Percentiles rank a stretch among this genome's conserved stretches.
Conservation (phyloP, 805 yeast genomes). For the Kregervanrija fluxuum region DNA sequence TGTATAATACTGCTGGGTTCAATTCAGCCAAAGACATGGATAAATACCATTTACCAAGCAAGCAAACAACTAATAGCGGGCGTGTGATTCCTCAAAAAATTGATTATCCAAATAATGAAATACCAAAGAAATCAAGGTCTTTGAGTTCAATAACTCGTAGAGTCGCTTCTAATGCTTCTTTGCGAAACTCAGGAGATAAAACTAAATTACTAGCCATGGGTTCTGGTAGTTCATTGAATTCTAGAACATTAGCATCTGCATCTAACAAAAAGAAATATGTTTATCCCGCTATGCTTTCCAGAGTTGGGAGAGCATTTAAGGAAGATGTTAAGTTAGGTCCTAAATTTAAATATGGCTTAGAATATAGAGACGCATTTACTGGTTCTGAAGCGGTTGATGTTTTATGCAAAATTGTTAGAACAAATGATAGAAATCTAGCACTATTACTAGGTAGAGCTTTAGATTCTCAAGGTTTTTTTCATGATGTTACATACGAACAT, state of each 20-base stretch:
- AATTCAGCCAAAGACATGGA: slow-evolving; percentile 18
- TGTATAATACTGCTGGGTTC: slow-evolving; percentile 5
- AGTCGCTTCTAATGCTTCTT: slow-evolving; percentile 28
- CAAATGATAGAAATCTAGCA: slow-evolving; percentile 88
- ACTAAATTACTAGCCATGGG: slow-evolving; percentile 14
- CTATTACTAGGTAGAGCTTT: slow-evolving; percentile 81
- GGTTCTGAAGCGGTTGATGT: slow-evolving; percentile 92
- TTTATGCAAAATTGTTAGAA: slow-evolving; percentile 77
- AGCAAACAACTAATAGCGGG: slow-evolving; percentile 35
- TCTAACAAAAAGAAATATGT: slow-evolving; percentile 32
- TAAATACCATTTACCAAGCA: slow-evolving; percentile 28
- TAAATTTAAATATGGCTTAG: slow-evolving; percentile 82
- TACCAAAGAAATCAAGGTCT: slow-evolving; percentile 40
- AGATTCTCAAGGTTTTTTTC: slow-evolving; percentile 91
- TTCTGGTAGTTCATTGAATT: slow-evolving; percentile 26
- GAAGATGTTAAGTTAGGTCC: slow-evolving; percentile 66
- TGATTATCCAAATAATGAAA: slow-evolving; percentile 24
- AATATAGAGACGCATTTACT: slow-evolving; percentile 87
- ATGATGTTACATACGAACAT: slow-evolving; percentile 93
- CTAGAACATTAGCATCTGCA: slow-evolving; percentile 43
- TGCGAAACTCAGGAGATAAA: slow-evolving; percentile 26
- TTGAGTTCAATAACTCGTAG: slow-evolving; percentile 37
- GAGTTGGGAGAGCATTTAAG: slow-evolving; percentile 73
- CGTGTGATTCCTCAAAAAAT: slow-evolving; percentile 40
- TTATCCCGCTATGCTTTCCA: slow-evolving; percentile 83